Evolutionary conservation across 192 early-diverging fungal species (phyloP), one percentile per base, ranked within the genome.

Genomic region (Coemansia sp.): DNA sequence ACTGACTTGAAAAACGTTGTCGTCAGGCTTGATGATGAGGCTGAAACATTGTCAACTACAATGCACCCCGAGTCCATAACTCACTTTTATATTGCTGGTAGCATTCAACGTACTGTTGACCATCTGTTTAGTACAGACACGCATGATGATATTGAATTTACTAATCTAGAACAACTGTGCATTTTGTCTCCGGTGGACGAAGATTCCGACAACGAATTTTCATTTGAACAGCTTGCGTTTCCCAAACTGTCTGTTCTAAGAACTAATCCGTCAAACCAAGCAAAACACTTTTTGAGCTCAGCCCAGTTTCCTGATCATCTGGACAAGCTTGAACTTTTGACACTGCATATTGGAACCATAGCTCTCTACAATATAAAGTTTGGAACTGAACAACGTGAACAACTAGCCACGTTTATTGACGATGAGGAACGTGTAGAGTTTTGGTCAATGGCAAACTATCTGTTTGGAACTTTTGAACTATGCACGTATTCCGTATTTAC

Each of bases 301-400:
- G 19, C 61, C 4, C 22, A 44, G 34, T n/a, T 63, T 2, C 61
- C 61, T 5, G 25, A 42, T 3, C 4, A 15, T 0, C 15, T 63
- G 36, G 38, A 23, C n/a, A 63, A 63, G 52, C 37, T 63, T 3
- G 61, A 63, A 23, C 22, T 63, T 1, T 15, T 55, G 8, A 44
- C 47, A 3, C 14, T 42, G 21, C 25, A n/a, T 11, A 49, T 31
- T 1, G 61, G 61, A 15, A 44, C 15, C 23, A 53, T 53, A 2
- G 10, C 38, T 1, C 4, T 63, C 21, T 34, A 28, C 38, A 40
- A 55, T 2, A 20, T 48, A 8, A 2, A 40, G 5, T 28, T 63
- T 15, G 22, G 6, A 4, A 21, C 12, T 0, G 21, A 19, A 3
- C 14, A 17, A 8, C 31, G 23, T 2, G 17, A 5, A 26, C 19